Conservation (phyloP, 805 yeast species). For the Schizosaccharomyces lindneri region DNA sequence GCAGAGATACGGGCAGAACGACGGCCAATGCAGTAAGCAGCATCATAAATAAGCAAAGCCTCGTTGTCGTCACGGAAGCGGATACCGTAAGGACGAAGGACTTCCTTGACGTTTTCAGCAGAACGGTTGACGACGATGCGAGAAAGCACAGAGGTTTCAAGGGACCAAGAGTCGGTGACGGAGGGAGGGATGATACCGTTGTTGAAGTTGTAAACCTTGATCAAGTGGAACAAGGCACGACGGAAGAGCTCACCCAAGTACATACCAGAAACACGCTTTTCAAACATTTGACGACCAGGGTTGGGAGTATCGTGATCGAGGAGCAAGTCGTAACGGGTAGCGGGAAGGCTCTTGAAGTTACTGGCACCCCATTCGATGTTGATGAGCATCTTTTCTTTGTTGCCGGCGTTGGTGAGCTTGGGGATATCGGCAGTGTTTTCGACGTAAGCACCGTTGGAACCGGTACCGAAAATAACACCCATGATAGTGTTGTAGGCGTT, state of each 20-base stretch:
- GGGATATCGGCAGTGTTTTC: slow-evolving; percentile 52
- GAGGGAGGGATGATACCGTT: slow-evolving; percentile 4
- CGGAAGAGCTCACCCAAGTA: slow-evolving; percentile 58
- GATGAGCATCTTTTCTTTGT: slow-evolving; percentile 16
- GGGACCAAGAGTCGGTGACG: slow-evolving; percentile 44
- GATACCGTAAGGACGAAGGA: slow-evolving; percentile 51
- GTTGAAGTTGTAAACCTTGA: slow-evolving; percentile 32
- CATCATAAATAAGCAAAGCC: slow-evolving; percentile 30
- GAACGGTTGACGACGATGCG: slow-evolving; percentile 69
- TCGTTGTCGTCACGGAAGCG: slow-evolving; percentile 16
- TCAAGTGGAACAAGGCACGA: slow-evolving; percentile 39
- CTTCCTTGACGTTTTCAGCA: slow-evolving; percentile 19
- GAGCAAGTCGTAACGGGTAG: slow-evolving; percentile 45
- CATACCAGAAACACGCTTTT: slow-evolving; percentile 11
- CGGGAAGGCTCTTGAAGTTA: slow-evolving; percentile 55
- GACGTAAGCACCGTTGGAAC: slow-evolving; percentile 86
- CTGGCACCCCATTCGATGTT: slow-evolving; percentile 91
- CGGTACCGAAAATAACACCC: slow-evolving; percentile 91
- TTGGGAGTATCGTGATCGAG: slow-evolving; percentile 58
- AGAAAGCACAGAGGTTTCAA: slow-evolving; percentile 66
- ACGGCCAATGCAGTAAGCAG: slow-evolving; percentile 57
- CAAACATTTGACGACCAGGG: slow-evolving; percentile 63
- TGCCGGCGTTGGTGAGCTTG: slow-evolving; percentile 22
- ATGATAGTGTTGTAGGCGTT: slow-evolving; percentile 40
- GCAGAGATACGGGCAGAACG: slow-evolving; percentile 83